Percentiles rank a stretch among this genome's conserved stretches.
phyloP scores from a whole-genome alignment of 2,329 filamentous ascomycete species.

The Colletotrichum lupini region DNA sequence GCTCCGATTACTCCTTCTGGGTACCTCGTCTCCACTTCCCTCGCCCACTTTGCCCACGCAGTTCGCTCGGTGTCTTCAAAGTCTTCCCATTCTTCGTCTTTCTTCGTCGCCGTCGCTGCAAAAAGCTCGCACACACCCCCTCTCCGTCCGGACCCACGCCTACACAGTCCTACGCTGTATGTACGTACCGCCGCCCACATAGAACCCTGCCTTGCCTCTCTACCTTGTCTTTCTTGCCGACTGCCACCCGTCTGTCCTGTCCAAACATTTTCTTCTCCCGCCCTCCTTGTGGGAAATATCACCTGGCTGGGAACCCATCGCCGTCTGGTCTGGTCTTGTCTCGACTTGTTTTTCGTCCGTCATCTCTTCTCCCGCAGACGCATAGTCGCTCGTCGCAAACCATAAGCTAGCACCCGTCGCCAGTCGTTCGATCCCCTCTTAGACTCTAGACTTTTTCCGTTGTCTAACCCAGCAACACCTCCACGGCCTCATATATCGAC shows the following conservation, averaged over 20 bases:
- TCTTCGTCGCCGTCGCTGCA: background rate
- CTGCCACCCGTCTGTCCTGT: background rate
- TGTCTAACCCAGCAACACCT: slow-evolving; percentile 19
- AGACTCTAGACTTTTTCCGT: background rate
- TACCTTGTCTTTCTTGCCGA: background rate
- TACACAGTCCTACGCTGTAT: background rate
- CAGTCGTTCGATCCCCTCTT: background rate
- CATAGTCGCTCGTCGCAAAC: slow-evolving; percentile 2
- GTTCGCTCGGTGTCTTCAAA: slow-evolving; percentile 23
- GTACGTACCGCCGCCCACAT: background rate
- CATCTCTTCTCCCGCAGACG: background rate
- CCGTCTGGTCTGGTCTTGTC: slow-evolving; percentile 8
- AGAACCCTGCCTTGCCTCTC: background rate
- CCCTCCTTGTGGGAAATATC: slow-evolving; percentile 23
- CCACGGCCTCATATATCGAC: slow-evolving; percentile 30
- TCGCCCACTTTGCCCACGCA: slow-evolving; percentile 1
- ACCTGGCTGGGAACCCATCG: slow-evolving; percentile 14
- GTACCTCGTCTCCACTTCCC: background rate
- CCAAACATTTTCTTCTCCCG: slow-evolving; percentile 32
- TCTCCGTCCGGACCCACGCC: background rate
- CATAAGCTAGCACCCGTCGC: slow-evolving; percentile 2
- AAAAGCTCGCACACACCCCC: background rate
- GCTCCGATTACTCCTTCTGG: background rate
- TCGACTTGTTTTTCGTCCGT: background rate
- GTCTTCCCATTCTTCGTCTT: background rate